phyloP scores from a whole-genome alignment of 2,329 filamentous ascomycete species.

The Cladorrhinum sp. region DNA sequence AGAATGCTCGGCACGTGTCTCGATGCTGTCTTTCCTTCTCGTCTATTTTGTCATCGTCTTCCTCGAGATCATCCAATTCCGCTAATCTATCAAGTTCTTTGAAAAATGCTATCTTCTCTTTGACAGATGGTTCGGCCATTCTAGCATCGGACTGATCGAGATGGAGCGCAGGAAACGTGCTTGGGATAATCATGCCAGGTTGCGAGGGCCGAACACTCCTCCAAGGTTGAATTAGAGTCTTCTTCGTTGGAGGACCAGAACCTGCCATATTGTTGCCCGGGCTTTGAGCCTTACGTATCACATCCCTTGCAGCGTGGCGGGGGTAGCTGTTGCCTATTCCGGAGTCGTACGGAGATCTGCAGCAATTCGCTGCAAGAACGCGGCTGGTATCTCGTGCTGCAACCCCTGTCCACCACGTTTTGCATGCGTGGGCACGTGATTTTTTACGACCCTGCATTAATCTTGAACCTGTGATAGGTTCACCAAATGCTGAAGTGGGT shows the following conservation, averaged over 20 bases:
- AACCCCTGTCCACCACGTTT: background rate
- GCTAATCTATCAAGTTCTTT: conserved; percentile 40
- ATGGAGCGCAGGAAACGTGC: background rate
- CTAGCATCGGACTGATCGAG: background rate
- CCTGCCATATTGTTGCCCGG: background rate
- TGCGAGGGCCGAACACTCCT: background rate
- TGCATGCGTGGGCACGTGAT: conserved; percentile 1
- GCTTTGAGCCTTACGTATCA: background rate
- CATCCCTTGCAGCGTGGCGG: background rate
- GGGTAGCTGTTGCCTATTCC: background rate
- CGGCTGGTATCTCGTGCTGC: background rate
- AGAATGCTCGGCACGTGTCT: conserved; percentile 30
- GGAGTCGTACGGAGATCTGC: background rate
- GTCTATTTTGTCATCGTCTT: conserved; percentile 33
- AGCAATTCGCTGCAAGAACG: background rate
- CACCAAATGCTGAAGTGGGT: background rate
- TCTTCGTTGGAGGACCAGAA: background rate
- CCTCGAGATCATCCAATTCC: conserved; percentile 26
- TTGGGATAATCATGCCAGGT: background rate
- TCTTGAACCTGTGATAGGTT: background rate
- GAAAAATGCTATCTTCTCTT: conserved; percentile 48
- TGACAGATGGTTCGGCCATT: conserved; percentile 17
- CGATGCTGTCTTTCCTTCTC: conserved; percentile 37
- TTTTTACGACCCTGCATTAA: background rate
- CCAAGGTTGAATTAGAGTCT: background rate